Conservation (phyloP, 73 alveolate species). For the Paramecium octaurelia region DNA sequence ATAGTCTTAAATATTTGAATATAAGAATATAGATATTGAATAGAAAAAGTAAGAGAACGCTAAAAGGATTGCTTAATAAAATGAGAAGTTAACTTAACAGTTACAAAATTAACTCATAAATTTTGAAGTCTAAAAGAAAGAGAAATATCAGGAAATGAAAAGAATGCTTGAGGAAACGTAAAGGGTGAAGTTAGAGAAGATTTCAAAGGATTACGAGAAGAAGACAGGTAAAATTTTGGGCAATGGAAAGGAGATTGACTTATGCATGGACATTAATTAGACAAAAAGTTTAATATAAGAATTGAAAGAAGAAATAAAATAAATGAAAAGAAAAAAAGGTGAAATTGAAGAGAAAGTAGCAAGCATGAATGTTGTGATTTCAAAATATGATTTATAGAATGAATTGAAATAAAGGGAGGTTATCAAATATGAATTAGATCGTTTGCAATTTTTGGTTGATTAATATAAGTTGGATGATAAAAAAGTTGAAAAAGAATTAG, state of each 20-base stretch:
- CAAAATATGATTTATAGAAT: conserved; percentile 2
- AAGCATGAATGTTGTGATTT: neutral
- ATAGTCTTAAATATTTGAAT: neutral
- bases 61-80: neutral
- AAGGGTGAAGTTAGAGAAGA: neutral
- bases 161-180: neutral
- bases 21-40: neutral
- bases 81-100: neutral
- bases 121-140: neutral
- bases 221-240: neutral
- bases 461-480: neutral
- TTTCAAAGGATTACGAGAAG: conserved; percentile 17
- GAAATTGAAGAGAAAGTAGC: neutral
- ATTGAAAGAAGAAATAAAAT: neutral
- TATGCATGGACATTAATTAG: conserved; percentile 12
- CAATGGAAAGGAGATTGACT: neutral
- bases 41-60: neutral
- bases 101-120: neutral
- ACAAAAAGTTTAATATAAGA: neutral
- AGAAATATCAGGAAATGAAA: neutral
- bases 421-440: neutral
- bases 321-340: neutral
- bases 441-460: neutral
- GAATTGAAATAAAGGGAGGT: neutral
- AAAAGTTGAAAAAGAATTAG: neutral